These are phyloP conservation scores for Rhynchospora breviuscula DNA, from an alignment of 176 grass and related monocot species.

Conservation along the genomic window DNA sequence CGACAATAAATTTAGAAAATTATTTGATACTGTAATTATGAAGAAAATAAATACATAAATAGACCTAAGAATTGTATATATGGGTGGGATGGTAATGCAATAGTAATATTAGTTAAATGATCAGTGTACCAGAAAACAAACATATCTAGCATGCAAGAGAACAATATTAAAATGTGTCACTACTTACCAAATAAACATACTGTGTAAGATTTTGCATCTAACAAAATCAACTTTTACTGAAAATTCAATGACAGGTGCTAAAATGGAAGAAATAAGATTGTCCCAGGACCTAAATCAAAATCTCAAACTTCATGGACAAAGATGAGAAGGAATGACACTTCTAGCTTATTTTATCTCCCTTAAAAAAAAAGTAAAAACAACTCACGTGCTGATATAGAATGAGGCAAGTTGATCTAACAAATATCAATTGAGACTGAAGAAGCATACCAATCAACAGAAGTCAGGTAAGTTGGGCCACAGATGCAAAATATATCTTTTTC, in stretches of 20 bases:
- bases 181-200: background rate
- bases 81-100: background rate
- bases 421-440: conserved; percentile 17
- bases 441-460: conserved; percentile 68
- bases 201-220: background rate
- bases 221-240: background rate
- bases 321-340: background rate
- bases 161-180: background rate
- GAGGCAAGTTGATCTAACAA: conserved; percentile 6
- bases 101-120: conserved; percentile 7
- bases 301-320: background rate
- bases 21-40: conserved; percentile 23
- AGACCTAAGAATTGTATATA: conserved; percentile 1
- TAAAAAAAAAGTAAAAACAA: background rate
- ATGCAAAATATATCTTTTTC: conserved; percentile 75
- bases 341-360: background rate
- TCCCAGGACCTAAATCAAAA: background rate
- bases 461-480: conserved; percentile 62
- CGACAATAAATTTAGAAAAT: conserved; percentile 21
- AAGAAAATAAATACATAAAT: background rate
- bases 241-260: background rate
- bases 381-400: background rate
- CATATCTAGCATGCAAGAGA: background rate
- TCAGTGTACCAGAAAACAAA: background rate
- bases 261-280: background rate